A percentile compares a stretch with the other conserved stretches of the same genome.
phyloP scores from a whole-genome alignment of 257 asterid species.

The Fraxinus cuspidata region DNA sequence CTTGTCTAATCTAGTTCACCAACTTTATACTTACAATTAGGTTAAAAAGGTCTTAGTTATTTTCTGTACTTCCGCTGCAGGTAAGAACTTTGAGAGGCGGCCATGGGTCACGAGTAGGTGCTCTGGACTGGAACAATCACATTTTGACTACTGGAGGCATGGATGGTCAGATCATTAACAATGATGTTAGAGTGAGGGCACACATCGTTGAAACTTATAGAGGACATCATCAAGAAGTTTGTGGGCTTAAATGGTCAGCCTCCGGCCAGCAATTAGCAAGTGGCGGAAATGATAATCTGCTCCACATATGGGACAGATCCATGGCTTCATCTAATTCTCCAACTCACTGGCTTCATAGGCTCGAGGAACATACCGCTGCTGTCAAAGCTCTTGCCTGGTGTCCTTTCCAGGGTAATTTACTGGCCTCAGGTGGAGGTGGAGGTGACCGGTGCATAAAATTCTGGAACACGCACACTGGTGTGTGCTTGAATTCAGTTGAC shows the following conservation, averaged over 20 bases:
- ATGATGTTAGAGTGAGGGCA: constrained; percentile 71
- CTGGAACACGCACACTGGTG: constrained; percentile 96
- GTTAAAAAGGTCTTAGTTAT: neutral
- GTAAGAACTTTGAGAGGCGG: constrained; percentile 83
- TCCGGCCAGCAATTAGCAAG: constrained; percentile 94
- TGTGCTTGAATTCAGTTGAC: constrained; percentile 88
- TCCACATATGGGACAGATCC: constrained; percentile 92
- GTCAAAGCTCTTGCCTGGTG: constrained; percentile 99
- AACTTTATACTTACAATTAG: neutral
- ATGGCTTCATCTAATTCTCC: constrained; percentile 61
- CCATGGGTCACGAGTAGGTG: constrained; percentile 71
- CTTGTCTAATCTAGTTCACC: neutral
- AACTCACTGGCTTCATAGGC: constrained; percentile 82
- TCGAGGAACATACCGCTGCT: constrained; percentile 89
- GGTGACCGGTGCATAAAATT: constrained; percentile 78
- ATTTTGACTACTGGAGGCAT: constrained; percentile 90
- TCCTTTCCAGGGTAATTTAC: constrained; percentile 80
- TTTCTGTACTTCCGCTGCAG: constrained; percentile 41
- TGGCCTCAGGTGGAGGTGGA: constrained; percentile 94
- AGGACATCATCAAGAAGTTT: constrained; percentile 93
- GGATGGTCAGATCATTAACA: constrained; percentile 83
- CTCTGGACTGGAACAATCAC: constrained; percentile 92
- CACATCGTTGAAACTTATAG: constrained; percentile 70
- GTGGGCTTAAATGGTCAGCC: constrained; percentile 92
- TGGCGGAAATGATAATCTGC: constrained; percentile 91